Evolutionary conservation across 768 basidiomycete genomes (phyloP).

Genomic region (Lactarius evosmus): DNA sequence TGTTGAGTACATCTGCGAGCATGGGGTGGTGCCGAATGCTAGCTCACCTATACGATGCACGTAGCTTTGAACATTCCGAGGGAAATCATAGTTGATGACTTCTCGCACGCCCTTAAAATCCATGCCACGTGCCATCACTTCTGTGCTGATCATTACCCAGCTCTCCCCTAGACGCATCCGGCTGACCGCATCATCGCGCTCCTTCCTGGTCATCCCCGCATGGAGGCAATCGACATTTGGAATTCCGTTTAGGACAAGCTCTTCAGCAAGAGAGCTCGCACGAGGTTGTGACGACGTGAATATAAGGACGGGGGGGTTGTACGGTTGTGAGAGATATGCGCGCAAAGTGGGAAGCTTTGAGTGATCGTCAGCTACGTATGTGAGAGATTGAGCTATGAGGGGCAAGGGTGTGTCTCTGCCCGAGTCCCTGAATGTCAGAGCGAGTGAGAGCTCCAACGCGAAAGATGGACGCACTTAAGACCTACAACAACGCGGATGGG

Average conservation of each 20-base stretch:
- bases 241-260: conserved; percentile 75
- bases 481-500: conserved; percentile 96
- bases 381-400: conserved; percentile 82
- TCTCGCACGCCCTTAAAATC: conserved; percentile 94
- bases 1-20: conserved; percentile 12
- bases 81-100: conserved; percentile 97
- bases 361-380: conserved; percentile 88
- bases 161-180: conserved; percentile 87
- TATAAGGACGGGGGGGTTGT: conserved; percentile 87
- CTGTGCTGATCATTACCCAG: conserved; percentile 95
- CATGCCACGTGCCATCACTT: conserved; percentile 97
- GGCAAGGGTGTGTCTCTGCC: conserved; percentile 89
- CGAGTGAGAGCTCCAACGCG: background rate
- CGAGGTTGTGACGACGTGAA: conserved; percentile 91
- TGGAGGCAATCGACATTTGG: conserved; percentile 87
- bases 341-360: conserved; percentile 93
- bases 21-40: background rate
- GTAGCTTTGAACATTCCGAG: conserved; percentile 92
- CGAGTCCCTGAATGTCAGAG: conserved; percentile 6
- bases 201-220: conserved; percentile 82
- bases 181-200: conserved; percentile 79
- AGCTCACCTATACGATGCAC: conserved; percentile 85
- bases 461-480: conserved; percentile 66
- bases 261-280: conserved; percentile 72
- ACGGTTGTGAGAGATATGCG: conserved; percentile 72